Evolutionary conservation across 495 filamentous ascomycete genomes (phyloP).

Genomic region (Podospora sp.): DNA sequence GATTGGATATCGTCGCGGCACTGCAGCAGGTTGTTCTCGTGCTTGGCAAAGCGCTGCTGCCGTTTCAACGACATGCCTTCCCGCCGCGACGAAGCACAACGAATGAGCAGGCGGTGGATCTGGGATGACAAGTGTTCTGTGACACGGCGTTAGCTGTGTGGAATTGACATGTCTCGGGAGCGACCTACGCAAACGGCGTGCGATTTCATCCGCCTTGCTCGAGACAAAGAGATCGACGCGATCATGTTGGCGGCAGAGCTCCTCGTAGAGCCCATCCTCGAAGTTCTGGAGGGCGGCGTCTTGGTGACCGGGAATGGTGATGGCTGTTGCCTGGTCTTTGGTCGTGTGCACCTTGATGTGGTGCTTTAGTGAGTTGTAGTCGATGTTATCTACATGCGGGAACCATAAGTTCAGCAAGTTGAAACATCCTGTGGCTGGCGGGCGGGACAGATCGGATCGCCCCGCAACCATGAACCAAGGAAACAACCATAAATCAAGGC

Average conservation of each 20-base stretch:
- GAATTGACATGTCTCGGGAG: too few relatives aligned
- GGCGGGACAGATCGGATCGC: neutral
- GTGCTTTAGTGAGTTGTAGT: constrained; percentile 76
- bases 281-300: constrained; percentile 57
- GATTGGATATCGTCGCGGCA: constrained; percentile 65
- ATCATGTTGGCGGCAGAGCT: constrained; percentile 65
- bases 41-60: constrained; percentile 52
- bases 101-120: constrained; percentile 51
- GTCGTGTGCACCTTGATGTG: constrained; percentile 72
- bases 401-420: constrained; percentile 9
- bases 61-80: constrained; percentile 39
- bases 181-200: constrained; percentile 59
- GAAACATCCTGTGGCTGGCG: neutral
- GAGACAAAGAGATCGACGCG: constrained; percentile 69
- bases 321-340: constrained; percentile 59
- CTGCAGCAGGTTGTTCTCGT: constrained; percentile 45
- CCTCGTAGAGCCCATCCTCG: constrained; percentile 62
- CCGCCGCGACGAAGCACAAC: constrained; percentile 39
- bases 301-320: constrained; percentile 65
- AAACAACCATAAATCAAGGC: neutral
- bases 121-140: constrained; percentile 56
- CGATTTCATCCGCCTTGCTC: constrained; percentile 71
- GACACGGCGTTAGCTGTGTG: constrained; percentile 15
- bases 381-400: constrained; percentile 60
- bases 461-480: too few relatives aligned